Base-by-base conservation (phyloP, 176 grass and related monocot genomes). In the Pontederia paniculata region DNA sequence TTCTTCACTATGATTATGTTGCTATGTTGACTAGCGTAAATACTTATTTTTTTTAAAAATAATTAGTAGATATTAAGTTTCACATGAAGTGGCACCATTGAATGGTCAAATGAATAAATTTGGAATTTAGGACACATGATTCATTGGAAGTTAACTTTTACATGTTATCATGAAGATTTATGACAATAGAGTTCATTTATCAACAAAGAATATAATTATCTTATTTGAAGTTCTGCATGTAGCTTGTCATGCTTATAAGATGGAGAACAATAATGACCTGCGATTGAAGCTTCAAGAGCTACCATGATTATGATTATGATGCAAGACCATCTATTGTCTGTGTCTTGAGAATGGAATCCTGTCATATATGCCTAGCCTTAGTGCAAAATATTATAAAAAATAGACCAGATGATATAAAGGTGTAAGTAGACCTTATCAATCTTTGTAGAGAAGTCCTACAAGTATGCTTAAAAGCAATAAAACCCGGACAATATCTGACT, bases 131-230 rank as follows among this genome's bases (percentile, higher is more conserved):
- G 13, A 18, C 41, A 44, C 17, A 62, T 44, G 45, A 43, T 48
- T 63, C 20, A 67, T 45, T 10, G 41, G 5, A 74, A 9, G 21
- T 67, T 66, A 43, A 65, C 42, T 42, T 67, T 79, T 75, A 75
- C 77, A 98, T 83, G 87, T 83, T 66, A 80, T 98, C 56, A 93
- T 98, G 94, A 87, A 98, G 69, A 79, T 98, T 77, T 93, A 93
- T 76, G 83, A 77, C 62, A 93, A 88, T 67, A 83, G 78, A 78
- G 77, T 77, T 72, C 87, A 82, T 48, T 67, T 98, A 62, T 98
- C 94, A 44, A 51, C 79, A 45, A 82, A 73, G 46, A 88, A 98
- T 54, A 98, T 87, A 45, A 75, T 93, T 60, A 69, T 81, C 57
- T 87, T 98, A 52, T 99, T 98, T 25, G 94, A 93, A 67, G 94